Conservation (phyloP, 176 grass and related monocot genomes). For the Poa pratensis region DNA sequence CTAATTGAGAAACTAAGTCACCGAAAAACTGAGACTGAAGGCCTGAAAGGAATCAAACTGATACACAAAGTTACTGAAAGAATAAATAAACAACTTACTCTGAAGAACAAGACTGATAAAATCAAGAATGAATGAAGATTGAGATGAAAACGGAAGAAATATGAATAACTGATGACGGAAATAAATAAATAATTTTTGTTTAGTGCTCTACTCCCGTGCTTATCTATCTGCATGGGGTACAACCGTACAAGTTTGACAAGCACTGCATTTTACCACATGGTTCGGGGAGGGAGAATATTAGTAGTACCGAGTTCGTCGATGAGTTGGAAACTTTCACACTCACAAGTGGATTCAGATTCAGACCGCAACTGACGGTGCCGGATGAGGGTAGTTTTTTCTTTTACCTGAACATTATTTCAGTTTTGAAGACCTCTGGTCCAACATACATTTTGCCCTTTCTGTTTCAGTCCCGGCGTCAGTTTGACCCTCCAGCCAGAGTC, state of each 20-base stretch:
- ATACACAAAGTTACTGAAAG: too few species aligned
- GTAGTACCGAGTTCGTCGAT: neutral
- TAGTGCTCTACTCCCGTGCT: neutral
- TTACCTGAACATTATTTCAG: neutral
- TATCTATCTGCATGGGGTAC: constrained; percentile 25
- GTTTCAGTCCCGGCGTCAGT: neutral
- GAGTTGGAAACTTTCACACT: neutral
- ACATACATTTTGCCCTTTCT: neutral
- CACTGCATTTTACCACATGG: neutral
- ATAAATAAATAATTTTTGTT: too few species aligned
- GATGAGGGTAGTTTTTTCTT: neutral
- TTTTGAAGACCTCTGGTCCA: neutral
- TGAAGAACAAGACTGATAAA: too few species aligned
- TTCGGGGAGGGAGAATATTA: too few species aligned
- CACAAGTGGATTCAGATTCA: neutral
- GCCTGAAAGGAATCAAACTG: too few species aligned
- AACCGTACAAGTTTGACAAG: constrained; percentile 27
- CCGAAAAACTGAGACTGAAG: too few species aligned
- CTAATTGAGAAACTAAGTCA: too few species aligned
- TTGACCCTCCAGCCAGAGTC: neutral
- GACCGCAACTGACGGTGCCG: neutral
- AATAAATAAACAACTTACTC: too few species aligned
- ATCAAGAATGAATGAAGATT: too few species aligned
- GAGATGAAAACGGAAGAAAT: too few species aligned
- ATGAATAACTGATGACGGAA: too few species aligned